A percentile compares a stretch with the other conserved stretches of the same genome.
Conservation (phyloP, 352 stramenopile species). For the Peronosclerospora sorghi region DNA sequence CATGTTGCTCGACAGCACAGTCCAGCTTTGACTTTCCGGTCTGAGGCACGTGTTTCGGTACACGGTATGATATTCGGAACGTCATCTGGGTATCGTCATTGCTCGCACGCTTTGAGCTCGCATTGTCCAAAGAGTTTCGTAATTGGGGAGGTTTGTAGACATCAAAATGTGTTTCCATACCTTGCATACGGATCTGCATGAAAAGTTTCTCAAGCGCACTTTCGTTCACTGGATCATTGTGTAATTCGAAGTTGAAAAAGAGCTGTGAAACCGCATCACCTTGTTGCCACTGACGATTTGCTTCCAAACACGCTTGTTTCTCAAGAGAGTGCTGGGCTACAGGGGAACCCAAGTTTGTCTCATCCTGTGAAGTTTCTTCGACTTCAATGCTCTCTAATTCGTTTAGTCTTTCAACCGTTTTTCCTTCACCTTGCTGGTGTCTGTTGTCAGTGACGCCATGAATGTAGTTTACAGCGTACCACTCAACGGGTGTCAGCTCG, state of each 20-base stretch:
- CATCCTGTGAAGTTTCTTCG: conserved; percentile 5
- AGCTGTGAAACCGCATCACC: conserved; percentile 28
- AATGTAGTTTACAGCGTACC: conserved; percentile 76
- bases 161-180: conserved; percentile 45
- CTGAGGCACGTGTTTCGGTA: conserved; percentile 30
- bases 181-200: conserved; percentile 37
- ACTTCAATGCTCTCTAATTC: conserved; percentile 7
- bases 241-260: conserved; percentile 23
- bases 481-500: conserved; percentile 74
- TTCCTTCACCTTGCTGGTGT: conserved; percentile 12
- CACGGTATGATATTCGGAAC: conserved; percentile 59
- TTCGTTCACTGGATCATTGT: conserved; percentile 7
- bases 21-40: conserved; percentile 20
- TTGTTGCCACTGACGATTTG: conserved; percentile 30
- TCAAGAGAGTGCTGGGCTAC: conserved; percentile 36
- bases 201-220: conserved; percentile 32
- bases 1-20: conserved; percentile 12
- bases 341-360: conserved; percentile 13
- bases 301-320: conserved; percentile 21
- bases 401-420: conserved; percentile 6
- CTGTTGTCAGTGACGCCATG: conserved; percentile 55
- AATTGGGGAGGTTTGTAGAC: conserved; percentile 39
- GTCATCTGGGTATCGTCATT: conserved; percentile 26
- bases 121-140: not conserved
- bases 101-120: conserved; percentile 16